Evolutionary conservation across 2,329 filamentous ascomycete genomes (phyloP), one percentile per base, ranked within the genome.

Genomic region (Epichloe elymi): DNA sequence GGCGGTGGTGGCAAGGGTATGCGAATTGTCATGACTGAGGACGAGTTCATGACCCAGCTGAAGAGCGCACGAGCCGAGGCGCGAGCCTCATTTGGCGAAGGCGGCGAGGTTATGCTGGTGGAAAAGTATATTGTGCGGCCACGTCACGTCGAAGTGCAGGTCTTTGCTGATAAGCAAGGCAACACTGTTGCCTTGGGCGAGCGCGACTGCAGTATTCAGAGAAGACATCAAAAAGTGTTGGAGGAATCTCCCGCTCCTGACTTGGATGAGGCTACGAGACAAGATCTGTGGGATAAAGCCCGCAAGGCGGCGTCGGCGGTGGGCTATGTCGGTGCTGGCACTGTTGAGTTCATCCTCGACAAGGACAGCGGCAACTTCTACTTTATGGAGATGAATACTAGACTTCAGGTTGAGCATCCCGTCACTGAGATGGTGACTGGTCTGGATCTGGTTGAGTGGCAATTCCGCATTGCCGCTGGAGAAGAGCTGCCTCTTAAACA

Each of bases 361-460:
- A 86, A 88, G 63, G 81, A 87, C 59, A 83, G 81, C 5, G 86
- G 82, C 46, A 78, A 85, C 42, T 95, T 93, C 66, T 95, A 80
- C 67, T 87, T 87, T 59, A 84, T 86, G 77, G 84, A 87, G 68
- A 86, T 87, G 77, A 85, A 88, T 61, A 96, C 93, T 0, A 78
- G 93, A 48, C 73, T 98, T 19, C 93, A 98, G 67, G 93, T 98
- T 47, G 93, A 98, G 70, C 93, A 98, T 61, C 93, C 93, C 0
- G 93, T 97, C 19, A 97, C 74, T 43, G 78, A 80, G 65, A 81
- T 82, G 74, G 79, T 83, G 46, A 84, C 80, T 2, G 80, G 80
- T 5, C 76, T 80, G 5, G 80, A 84, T 58, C 83, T 98, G 37
- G 93, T 98, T 4, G 84, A 91, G 63, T 98, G 93, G 93, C 93